These are phyloP conservation scores for Staphylotrichum tortipilum DNA, from an alignment of 495 filamentous ascomycete genomes.

Conservation along the genomic window DNA sequence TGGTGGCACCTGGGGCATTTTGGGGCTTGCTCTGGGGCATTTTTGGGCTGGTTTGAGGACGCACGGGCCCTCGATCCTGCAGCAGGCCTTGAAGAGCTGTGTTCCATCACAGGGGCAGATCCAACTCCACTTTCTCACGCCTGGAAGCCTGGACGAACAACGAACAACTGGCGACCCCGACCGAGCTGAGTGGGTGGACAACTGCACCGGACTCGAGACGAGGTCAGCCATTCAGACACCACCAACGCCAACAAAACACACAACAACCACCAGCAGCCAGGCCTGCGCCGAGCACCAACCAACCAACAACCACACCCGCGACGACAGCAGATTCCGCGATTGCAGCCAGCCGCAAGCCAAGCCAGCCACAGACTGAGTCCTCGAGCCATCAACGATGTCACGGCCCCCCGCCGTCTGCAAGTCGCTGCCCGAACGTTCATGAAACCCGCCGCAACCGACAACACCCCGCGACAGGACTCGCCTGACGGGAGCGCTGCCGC, in stretches of 20 bases:
- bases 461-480: slow-evolving; percentile 1
- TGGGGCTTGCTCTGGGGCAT: not conserved
- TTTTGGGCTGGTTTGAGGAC: not conserved
- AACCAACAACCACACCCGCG: too few species aligned
- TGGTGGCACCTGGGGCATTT: too few species aligned
- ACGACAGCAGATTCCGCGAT: not conserved
- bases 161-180: too few species aligned
- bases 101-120: slow-evolving; percentile 2
- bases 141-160: too few species aligned
- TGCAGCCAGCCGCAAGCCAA: not conserved
- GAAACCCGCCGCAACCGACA: too few species aligned
- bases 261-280: not conserved
- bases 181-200: too few species aligned
- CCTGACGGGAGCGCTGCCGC: slow-evolving; percentile 18
- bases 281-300: not conserved
- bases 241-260: too few species aligned
- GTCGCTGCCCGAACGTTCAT: slow-evolving; percentile 19
- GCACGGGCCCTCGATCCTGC: not conserved
- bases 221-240: too few species aligned
- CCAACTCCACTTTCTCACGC: slow-evolving; percentile 2
- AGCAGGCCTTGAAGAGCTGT: not conserved
- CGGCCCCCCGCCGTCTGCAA: slow-evolving; percentile 6
- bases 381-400: not conserved
- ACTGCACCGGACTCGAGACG: too few species aligned
- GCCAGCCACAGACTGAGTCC: not conserved